phyloP scores from a whole-genome alignment of 805 yeast genomes.

The Kregervanrija delftensis region DNA sequence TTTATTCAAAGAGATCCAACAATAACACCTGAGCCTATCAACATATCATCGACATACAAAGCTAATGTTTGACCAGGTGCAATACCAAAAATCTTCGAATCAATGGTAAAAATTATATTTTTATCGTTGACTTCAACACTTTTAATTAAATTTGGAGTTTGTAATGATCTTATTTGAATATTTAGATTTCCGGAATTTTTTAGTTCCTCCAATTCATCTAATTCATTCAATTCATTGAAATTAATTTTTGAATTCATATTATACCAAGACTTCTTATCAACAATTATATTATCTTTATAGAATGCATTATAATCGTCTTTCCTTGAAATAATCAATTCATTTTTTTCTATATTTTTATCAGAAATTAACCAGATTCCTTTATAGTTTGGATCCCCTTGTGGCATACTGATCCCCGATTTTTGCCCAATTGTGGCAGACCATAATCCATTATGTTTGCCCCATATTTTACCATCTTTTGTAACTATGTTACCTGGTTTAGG shows the following conservation, averaged over 20 bases:
- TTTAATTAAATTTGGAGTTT: conserved; percentile 38
- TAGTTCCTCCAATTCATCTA: background rate
- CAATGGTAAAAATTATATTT: conserved; percentile 32
- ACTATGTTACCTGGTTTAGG: conserved; percentile 74
- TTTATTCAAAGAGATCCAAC: conserved; percentile 8
- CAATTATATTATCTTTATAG: conserved; percentile 36
- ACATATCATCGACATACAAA: conserved; percentile 56
- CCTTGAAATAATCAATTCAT: conserved; percentile 72
- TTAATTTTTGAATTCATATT: conserved; percentile 35
- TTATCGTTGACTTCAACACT: conserved; percentile 7
- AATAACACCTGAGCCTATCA: conserved; percentile 59
- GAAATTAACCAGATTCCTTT: conserved; percentile 85
- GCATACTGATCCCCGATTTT: conserved; percentile 70
- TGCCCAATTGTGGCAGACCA: conserved; percentile 98
- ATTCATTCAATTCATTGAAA: conserved; percentile 6
- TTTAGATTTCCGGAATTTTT: conserved; percentile 25
- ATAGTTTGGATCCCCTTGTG: conserved; percentile 74
- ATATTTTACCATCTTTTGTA: conserved; percentile 64
- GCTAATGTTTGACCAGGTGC: conserved; percentile 88
- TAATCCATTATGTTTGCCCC: conserved; percentile 80
- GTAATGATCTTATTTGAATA: conserved; percentile 72
- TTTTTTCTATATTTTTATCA: conserved; percentile 54
- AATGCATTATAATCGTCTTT: conserved; percentile 58
- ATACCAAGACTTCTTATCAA: conserved; percentile 32
- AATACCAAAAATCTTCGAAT: conserved; percentile 55